Percentiles rank a stretch among this genome's conserved stretches.
phyloP scores from a whole-genome alignment of 768 basidiomycete genomes.

The Royoungia palumana region DNA sequence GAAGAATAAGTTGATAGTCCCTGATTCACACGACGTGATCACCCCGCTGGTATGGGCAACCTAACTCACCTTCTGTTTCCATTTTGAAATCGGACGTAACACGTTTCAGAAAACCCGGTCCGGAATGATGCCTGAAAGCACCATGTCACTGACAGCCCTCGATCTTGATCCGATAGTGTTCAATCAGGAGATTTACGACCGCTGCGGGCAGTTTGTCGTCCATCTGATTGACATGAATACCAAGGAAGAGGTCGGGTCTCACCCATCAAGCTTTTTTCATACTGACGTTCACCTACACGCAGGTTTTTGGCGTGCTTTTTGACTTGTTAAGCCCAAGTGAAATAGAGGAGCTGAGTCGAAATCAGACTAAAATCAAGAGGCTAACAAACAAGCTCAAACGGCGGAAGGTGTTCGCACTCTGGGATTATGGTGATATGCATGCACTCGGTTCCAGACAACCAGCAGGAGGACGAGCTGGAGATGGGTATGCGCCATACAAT shows the following conservation, averaged over 20 bases:
- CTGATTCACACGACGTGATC: no score
- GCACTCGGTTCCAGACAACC: neutral
- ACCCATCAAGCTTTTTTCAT: no score
- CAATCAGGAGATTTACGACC: neutral
- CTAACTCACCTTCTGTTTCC: no score
- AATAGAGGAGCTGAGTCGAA: rapidly evolving
- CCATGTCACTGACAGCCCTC: rapidly evolving
- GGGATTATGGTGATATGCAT: neutral
- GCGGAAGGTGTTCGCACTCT: neutral
- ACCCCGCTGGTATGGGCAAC: no score
- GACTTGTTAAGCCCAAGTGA: neutral
- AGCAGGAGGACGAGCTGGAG: neutral
- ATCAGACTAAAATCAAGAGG: conserved; percentile 1
- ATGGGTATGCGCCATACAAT: conserved; percentile 1
- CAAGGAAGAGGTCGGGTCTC: neutral
- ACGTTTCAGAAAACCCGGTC: neutral
- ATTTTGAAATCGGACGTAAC: no score
- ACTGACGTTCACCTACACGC: no score
- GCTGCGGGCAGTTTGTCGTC: neutral
- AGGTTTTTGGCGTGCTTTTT: neutral
- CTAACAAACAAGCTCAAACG: neutral
- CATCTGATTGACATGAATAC: neutral
- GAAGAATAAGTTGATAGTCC: no score
- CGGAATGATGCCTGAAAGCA: neutral
- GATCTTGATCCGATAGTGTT: rapidly evolving